These are phyloP conservation scores for Setomelanomma holmii DNA, from an alignment of 2,329 filamentous ascomycete genomes.

Conservation along the genomic window DNA sequence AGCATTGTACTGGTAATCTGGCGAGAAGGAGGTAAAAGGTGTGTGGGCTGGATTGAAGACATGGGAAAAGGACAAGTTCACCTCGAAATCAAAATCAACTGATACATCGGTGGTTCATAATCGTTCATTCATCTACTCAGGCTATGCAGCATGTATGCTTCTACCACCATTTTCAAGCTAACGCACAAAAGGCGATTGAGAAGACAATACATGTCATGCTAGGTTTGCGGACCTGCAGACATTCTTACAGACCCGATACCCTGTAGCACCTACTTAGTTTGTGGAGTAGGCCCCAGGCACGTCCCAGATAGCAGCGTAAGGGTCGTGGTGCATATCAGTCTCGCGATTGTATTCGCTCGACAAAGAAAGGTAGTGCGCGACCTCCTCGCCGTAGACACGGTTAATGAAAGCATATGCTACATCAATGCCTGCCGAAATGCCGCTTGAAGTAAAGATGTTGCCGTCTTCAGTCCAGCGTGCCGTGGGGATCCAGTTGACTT, in stretches of 20 bases:
- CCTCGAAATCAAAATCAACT: too few species aligned
- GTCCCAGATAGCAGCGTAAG: neutral
- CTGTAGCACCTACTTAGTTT: neutral
- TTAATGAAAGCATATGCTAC: constrained; percentile 63
- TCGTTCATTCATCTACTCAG: too few species aligned
- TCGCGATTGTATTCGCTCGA: constrained; percentile 60
- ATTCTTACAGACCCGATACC: neutral
- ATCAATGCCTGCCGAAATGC: constrained; percentile 69
- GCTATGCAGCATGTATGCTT: too few species aligned
- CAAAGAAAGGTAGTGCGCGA: constrained; percentile 57
- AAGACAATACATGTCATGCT: too few species aligned
- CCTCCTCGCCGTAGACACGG: constrained; percentile 60
- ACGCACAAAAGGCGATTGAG: too few species aligned
- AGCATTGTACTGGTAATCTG: too few species aligned
- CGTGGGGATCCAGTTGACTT: constrained; percentile 62
- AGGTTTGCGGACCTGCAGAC: too few species aligned
- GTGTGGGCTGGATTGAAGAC: too few species aligned
- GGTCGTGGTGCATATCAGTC: neutral
- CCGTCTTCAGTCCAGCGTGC: constrained; percentile 70
- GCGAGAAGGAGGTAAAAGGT: too few species aligned
- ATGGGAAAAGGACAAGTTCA: too few species aligned
- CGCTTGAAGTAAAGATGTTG: constrained; percentile 70
- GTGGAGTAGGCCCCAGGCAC: neutral
- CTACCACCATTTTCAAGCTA: too few species aligned
- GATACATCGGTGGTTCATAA: too few species aligned